Percentiles rank a stretch among this genome's conserved stretches.
Conservation (phyloP, 2,329 filamentous ascomycete genomes). For the Blastomyces parvus region DNA sequence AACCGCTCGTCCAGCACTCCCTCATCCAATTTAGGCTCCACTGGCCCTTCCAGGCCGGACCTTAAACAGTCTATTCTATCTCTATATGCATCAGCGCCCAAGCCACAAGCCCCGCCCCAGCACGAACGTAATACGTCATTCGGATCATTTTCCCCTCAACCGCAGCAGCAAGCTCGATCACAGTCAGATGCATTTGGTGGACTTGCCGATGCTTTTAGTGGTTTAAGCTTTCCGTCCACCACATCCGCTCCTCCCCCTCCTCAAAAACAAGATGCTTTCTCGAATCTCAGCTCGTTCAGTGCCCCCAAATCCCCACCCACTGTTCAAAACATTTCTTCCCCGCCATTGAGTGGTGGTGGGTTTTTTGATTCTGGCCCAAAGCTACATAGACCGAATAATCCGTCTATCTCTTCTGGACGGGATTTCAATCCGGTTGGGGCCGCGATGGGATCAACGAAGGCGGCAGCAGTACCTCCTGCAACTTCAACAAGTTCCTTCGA, state of each 20-base stretch:
- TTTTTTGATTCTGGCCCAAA: constrained; percentile 63
- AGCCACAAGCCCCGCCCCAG: constrained; percentile 42
- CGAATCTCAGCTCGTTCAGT: constrained; percentile 19
- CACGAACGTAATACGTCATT: constrained; percentile 57
- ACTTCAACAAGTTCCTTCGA: constrained; percentile 75
- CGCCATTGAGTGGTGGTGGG: constrained; percentile 57
- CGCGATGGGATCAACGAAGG: constrained; percentile 27
- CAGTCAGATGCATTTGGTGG: constrained; percentile 49
- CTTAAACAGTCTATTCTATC: constrained; percentile 96
- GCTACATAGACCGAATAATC: constrained; percentile 35
- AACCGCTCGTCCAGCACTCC: constrained; percentile 71
- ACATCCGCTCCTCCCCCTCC: constrained; percentile 35
- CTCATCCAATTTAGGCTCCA: constrained; percentile 47
- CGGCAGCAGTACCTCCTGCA: constrained; percentile 34
- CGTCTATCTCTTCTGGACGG: constrained; percentile 49
- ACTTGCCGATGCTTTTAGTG: constrained; percentile 72
- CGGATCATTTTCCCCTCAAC: constrained; percentile 51
- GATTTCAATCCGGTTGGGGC: constrained; percentile 14
- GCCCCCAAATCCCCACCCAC: constrained; percentile 36
- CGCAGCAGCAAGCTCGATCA: constrained; percentile 25
- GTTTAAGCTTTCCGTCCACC: constrained; percentile 51
- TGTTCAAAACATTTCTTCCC: constrained; percentile 40
- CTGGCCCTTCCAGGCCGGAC: constrained; percentile 67
- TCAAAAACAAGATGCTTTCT: constrained; percentile 18
- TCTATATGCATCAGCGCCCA: constrained; percentile 78